These are phyloP conservation scores for Phytopythium boreale DNA, from an alignment of 352 stramenopile genomes.

Conservation along the genomic window DNA sequence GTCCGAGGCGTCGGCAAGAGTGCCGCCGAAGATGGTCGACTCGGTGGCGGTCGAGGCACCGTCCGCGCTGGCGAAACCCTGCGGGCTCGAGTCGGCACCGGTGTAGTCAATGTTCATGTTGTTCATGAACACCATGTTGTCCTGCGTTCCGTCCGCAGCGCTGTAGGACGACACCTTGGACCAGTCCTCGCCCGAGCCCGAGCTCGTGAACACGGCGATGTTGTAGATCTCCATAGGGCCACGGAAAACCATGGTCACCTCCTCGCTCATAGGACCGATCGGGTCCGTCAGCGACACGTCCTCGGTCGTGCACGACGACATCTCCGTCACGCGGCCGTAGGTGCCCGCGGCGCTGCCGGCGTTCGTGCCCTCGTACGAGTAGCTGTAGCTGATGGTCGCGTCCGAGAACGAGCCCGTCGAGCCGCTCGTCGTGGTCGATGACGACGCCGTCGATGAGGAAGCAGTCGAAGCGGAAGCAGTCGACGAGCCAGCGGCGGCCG, in stretches of 20 bases:
- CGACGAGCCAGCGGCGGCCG: conserved; percentile 12
- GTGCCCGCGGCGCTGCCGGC: conserved; percentile 32
- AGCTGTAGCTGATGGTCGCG: conserved; percentile 44
- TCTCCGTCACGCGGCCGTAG: conserved; percentile 39
- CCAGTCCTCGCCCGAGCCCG: conserved; percentile 26
- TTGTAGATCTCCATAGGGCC: conserved; percentile 60
- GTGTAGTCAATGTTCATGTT: conserved; percentile 62
- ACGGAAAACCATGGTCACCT: conserved; percentile 50
- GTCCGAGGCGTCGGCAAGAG: conserved; percentile 47
- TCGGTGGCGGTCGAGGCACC: conserved; percentile 22
- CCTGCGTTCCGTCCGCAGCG: conserved; percentile 17
- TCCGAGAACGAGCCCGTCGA: conserved; percentile 25
- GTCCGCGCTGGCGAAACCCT: conserved; percentile 38
- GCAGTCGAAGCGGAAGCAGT: conserved; percentile 8
- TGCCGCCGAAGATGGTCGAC: conserved; percentile 44
- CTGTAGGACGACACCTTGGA: conserved; percentile 44
- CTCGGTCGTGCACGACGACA: conserved; percentile 34
- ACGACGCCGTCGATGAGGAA: conserved; percentile 10
- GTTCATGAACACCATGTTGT: conserved; percentile 66
- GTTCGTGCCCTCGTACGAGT: conserved; percentile 30
- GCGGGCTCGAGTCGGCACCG: conserved; percentile 35
- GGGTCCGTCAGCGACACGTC: conserved; percentile 28
- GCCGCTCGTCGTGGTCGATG: conserved; percentile 10
- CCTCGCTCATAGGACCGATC: conserved; percentile 42
- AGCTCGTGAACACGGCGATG: conserved; percentile 40